These are phyloP conservation scores for Lentinus polychrous DNA, from an alignment of 1,284 basidiomycete genomes.

Conservation along the genomic window DNA sequence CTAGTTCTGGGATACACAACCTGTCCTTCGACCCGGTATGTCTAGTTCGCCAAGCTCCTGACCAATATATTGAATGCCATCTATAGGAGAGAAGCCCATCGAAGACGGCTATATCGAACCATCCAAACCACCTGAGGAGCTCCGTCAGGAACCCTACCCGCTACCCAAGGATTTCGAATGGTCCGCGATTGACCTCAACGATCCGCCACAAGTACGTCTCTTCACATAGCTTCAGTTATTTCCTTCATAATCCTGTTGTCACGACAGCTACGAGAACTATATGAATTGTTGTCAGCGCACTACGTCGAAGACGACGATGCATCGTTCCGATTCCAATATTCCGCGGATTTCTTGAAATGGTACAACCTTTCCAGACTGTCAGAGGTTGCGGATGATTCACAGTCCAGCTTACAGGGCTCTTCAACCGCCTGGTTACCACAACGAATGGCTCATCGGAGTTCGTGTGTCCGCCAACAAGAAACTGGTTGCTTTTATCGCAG, in stretches of 20 bases:
- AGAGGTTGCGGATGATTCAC: not conserved
- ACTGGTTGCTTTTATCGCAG: constrained; percentile 98
- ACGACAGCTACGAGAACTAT: constrained; percentile 80
- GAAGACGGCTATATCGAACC: constrained; percentile 90
- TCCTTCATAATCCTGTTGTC: constrained; percentile 2
- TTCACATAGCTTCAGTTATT: not conserved
- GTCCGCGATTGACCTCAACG: constrained; percentile 78
- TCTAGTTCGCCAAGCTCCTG: constrained; percentile 6
- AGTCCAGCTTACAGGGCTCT: constrained; percentile 65
- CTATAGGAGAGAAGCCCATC: constrained; percentile 53
- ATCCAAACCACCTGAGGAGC: constrained; percentile 68
- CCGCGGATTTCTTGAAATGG: constrained; percentile 93
- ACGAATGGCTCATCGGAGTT: constrained; percentile 96
- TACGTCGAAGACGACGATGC: constrained; percentile 98
- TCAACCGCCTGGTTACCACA: constrained; percentile 87
- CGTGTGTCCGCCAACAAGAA: constrained; percentile 87
- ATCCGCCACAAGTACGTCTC: constrained; percentile 57
- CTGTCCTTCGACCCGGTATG: constrained; percentile 81
- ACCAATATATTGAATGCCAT: not conserved
- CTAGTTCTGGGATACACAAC: constrained; percentile 95
- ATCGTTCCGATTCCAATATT: constrained; percentile 94
- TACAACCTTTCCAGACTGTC: constrained; percentile 25
- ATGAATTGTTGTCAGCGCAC: constrained; percentile 86
- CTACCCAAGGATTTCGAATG: constrained; percentile 94
- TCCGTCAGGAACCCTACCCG: constrained; percentile 83